These are phyloP conservation scores for Neofusicoccum laricinum DNA, from an alignment of 2,329 filamentous ascomycete genomes.

Conservation along the genomic window DNA sequence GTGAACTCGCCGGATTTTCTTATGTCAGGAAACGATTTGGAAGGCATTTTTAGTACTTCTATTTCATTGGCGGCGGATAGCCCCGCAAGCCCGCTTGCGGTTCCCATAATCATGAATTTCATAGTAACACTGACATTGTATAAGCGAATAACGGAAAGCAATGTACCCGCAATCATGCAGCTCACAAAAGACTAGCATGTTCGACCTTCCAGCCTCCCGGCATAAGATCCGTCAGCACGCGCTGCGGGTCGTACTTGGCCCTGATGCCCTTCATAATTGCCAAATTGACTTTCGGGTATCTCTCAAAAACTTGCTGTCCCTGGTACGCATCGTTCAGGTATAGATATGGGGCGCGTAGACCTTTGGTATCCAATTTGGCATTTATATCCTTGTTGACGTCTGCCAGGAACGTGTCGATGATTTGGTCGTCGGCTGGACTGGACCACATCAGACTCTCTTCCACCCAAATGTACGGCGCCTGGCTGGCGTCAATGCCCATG, in stretches of 20 bases:
- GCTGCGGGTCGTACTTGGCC: conserved; percentile 29
- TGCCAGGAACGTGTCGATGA: background rate
- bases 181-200: background rate
- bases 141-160: background rate
- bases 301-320: conserved; percentile 25
- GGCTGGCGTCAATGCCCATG: conserved; percentile 14
- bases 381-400: background rate
- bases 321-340: conserved; percentile 28
- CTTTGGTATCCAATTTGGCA: background rate
- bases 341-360: background rate
- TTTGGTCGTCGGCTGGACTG: background rate
- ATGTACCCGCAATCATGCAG: background rate
- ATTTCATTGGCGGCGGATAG: too few species aligned
- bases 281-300: conserved; percentile 30
- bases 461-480: conserved; percentile 18
- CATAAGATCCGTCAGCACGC: conserved; percentile 26
- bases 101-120: too few species aligned
- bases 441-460: conserved; percentile 19
- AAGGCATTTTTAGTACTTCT: too few species aligned
- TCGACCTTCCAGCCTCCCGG: conserved; percentile 25
- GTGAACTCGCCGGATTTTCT: too few species aligned
- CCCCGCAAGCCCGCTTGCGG: too few species aligned
- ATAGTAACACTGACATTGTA: background rate
- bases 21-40: too few species aligned
- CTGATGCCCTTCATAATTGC: conserved; percentile 27